Conservation (phyloP, 257 asterid species). For the Ehretia macrophylla region DNA sequence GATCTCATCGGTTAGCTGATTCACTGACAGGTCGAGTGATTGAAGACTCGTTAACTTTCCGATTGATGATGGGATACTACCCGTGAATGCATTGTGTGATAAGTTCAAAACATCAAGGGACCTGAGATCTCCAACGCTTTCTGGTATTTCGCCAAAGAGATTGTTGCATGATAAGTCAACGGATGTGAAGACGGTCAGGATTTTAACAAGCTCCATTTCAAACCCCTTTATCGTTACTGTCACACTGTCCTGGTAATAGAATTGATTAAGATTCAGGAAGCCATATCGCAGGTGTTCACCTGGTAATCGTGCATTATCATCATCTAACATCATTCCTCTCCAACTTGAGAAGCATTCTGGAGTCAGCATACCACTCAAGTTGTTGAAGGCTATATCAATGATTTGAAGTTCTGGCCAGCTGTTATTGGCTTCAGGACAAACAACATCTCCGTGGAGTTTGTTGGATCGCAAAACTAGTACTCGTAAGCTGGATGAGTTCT, state of each 20-base stretch:
- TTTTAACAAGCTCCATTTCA: constrained; percentile 14
- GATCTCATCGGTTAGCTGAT: constrained; percentile 37
- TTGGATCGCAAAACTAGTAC: constrained; percentile 52
- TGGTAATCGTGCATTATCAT: constrained; percentile 7
- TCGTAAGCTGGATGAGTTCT: constrained; percentile 30
- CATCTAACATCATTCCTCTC: constrained; percentile 34
- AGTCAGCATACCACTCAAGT: constrained; percentile 39
- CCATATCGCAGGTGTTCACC: constrained; percentile 22
- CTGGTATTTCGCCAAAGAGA: constrained; percentile 43
- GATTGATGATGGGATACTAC: constrained; percentile 45
- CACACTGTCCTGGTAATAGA: constrained; percentile 26
- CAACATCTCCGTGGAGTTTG: constrained; percentile 42
- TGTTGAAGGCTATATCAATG: constrained; percentile 51
- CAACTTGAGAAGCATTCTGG: constrained; percentile 30
- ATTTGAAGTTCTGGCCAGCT: constrained; percentile 66
- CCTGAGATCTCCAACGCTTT: constrained; percentile 38
- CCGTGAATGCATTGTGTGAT: constrained; percentile 44
- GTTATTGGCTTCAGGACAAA: constrained; percentile 15
- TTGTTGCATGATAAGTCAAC: constrained; percentile 54
- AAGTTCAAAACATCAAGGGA: constrained; percentile 54
- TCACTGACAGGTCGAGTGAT: constrained; percentile 49
- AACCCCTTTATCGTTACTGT: constrained; percentile 28
- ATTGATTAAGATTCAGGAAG: neutral
- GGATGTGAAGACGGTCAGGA: constrained; percentile 13
- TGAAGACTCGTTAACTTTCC: constrained; percentile 50